Conservation (phyloP, 805 yeast species). For the Saturnispora diversa region DNA sequence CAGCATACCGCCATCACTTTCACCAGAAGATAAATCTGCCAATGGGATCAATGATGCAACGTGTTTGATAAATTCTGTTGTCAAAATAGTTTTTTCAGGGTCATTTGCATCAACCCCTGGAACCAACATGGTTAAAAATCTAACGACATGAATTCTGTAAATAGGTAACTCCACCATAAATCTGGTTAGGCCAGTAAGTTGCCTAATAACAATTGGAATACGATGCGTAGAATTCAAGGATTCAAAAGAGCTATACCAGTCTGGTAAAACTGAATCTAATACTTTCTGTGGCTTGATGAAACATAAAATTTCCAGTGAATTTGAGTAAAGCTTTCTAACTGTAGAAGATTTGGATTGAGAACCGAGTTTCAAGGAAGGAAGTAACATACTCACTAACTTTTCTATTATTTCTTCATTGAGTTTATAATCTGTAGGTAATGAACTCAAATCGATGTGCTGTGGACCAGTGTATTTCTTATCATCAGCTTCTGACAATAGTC, state of each 20-base stretch:
- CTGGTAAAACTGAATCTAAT: constrained; percentile 49
- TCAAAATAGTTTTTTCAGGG: constrained; percentile 57
- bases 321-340: constrained; percentile 49
- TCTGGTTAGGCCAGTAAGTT: constrained; percentile 56
- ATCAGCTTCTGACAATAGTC: constrained; percentile 44
- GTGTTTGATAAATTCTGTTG: constrained; percentile 62
- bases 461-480: constrained; percentile 25
- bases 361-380: constrained; percentile 56
- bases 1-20: constrained; percentile 31
- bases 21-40: constrained; percentile 44
- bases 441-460: constrained; percentile 4
- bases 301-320: constrained; percentile 55
- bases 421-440: constrained; percentile 21
- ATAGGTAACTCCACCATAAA: constrained; percentile 55
- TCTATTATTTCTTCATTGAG: constrained; percentile 19
- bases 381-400: constrained; percentile 32
- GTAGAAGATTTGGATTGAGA: constrained; percentile 65
- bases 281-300: constrained; percentile 50
- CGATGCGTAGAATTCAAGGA: constrained; percentile 72
- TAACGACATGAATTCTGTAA: constrained; percentile 70
- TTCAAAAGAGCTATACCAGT: constrained; percentile 67
- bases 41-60: constrained; percentile 69
- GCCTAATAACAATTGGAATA: constrained; percentile 60
- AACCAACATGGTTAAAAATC: constrained; percentile 58
- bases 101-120: constrained; percentile 90